Conservation (phyloP, 129 eudicot genomes). For the Centella asiatica region DNA sequence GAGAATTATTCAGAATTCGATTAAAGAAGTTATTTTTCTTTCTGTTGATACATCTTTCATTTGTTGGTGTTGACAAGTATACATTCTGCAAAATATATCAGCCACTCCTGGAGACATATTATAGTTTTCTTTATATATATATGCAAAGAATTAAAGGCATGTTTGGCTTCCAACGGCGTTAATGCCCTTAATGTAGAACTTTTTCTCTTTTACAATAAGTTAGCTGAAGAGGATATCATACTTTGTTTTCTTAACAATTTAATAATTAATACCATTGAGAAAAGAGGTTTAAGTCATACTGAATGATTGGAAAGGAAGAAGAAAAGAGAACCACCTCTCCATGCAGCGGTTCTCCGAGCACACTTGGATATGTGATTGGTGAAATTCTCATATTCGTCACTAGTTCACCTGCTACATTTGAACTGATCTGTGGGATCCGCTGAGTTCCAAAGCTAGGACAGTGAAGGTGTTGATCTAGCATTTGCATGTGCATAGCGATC, state of each 20-base stretch:
- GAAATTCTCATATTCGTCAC: conserved; percentile 76
- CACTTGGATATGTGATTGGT: conserved; percentile 97
- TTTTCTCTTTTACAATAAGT: not conserved
- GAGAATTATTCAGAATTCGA: too few relatives aligned
- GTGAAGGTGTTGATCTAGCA: conserved; percentile 96
- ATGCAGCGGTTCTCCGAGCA: conserved; percentile 96
- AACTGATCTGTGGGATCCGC: conserved; percentile 63
- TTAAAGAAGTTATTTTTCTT: too few relatives aligned
- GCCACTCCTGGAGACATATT: not conserved
- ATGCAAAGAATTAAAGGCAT: not conserved
- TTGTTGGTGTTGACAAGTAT: not conserved
- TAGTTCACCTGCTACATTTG: conserved; percentile 59
- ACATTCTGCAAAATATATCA: not conserved
- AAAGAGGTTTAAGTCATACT: too few relatives aligned
- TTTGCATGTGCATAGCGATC: conserved; percentile 98
- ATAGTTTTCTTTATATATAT: too few relatives aligned
- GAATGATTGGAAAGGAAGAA: too few relatives aligned
- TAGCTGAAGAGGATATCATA: not conserved
- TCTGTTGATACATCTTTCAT: not conserved
- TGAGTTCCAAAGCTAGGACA: conserved; percentile 94
- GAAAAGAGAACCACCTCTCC: conserved; percentile 71
- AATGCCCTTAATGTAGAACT: not conserved
- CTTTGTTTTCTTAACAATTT: not conserved
- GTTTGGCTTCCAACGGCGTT: not conserved
- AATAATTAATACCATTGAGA: too few relatives aligned